Conservation (phyloP, 805 yeast genomes). For the Cyberlindnera subsufficiens region DNA sequence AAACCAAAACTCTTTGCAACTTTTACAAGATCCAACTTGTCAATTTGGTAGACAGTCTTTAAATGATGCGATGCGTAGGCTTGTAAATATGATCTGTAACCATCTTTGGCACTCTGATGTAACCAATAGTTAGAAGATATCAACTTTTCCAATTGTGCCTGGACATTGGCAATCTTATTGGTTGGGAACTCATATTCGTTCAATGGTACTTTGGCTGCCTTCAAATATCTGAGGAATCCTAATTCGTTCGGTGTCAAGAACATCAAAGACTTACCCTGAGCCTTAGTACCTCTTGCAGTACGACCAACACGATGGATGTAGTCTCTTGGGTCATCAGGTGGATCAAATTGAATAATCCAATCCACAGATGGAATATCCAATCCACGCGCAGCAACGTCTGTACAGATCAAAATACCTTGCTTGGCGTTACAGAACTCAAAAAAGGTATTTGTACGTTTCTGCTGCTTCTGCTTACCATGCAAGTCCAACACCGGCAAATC, state of each 20-base stretch:
- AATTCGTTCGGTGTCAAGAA: conserved; percentile 90
- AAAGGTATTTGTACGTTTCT: conserved; percentile 95
- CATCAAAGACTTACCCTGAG: conserved; percentile 92
- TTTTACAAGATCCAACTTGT: conserved; percentile 86
- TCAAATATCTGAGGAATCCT: conserved; percentile 90
- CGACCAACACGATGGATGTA: conserved; percentile 98
- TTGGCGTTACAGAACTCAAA: conserved; percentile 97
- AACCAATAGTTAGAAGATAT: conserved; percentile 90
- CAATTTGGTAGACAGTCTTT: conserved; percentile 94
- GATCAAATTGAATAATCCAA: conserved; percentile 98
- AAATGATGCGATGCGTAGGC: conserved; percentile 96
- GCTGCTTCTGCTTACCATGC: conserved; percentile 98
- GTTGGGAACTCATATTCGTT: conserved; percentile 96
- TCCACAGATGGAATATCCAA: conserved; percentile 97
- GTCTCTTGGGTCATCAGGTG: conserved; percentile 99
- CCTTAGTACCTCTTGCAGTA: conserved; percentile 91
- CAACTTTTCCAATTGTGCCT: conserved; percentile 84
- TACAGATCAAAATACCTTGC: conserved; percentile 87
- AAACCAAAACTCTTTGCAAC: conserved; percentile 96
- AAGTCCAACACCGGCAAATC: conserved; percentile 94
- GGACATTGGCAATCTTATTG: conserved; percentile 93
- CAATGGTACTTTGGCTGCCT: conserved; percentile 95
- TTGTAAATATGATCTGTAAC: conserved; percentile 92
- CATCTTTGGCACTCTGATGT: conserved; percentile 95
- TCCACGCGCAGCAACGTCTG: conserved; percentile 99